Percentiles rank a stretch among this genome's conserved stretches.
phyloP scores from a whole-genome alignment of 2,329 filamentous ascomycete genomes.

The Pestalotiopsis sp. region DNA sequence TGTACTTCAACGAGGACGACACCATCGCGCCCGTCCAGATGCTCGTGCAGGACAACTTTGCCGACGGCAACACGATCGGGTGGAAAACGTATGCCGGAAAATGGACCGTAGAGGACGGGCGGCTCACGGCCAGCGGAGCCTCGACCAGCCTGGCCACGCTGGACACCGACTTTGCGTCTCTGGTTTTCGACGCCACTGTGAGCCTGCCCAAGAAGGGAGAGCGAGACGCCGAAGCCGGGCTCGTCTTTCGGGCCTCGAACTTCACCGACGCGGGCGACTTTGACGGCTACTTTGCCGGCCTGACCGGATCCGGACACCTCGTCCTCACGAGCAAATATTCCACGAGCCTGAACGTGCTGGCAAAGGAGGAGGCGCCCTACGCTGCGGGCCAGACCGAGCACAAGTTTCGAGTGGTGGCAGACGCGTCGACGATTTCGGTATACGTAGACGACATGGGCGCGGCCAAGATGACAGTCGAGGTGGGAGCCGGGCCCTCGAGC shows the following conservation, averaged over 20 bases:
- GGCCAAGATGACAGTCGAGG: conserved; percentile 2
- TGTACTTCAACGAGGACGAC: conserved; percentile 46
- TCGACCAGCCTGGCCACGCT: conserved; percentile 30
- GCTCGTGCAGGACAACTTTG: conserved; percentile 45
- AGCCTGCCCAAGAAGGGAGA: neutral
- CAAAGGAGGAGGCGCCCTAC: neutral
- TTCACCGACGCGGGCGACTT: neutral
- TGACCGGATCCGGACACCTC: neutral
- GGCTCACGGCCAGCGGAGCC: conserved; percentile 24
- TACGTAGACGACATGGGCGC: neutral
- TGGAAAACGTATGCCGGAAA: conserved; percentile 34
- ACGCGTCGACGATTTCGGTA: neutral
- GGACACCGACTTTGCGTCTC: conserved; percentile 39
- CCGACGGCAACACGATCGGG: conserved; percentile 39
- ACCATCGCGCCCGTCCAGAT: conserved; percentile 46
- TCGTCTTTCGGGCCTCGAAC: conserved; percentile 6
- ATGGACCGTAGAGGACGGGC: conserved; percentile 29
- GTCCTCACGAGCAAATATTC: neutral
- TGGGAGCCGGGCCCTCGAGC: neutral
- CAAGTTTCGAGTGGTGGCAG: neutral
- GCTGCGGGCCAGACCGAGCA: neutral
- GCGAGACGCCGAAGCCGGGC: neutral
- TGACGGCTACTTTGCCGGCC: conserved; percentile 1
- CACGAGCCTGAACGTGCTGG: neutral
- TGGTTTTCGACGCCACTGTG: conserved; percentile 31